Evolutionary conservation across 148 eudicot genomes (phyloP).

Genomic region (Fagopyrum tataricum): DNA sequence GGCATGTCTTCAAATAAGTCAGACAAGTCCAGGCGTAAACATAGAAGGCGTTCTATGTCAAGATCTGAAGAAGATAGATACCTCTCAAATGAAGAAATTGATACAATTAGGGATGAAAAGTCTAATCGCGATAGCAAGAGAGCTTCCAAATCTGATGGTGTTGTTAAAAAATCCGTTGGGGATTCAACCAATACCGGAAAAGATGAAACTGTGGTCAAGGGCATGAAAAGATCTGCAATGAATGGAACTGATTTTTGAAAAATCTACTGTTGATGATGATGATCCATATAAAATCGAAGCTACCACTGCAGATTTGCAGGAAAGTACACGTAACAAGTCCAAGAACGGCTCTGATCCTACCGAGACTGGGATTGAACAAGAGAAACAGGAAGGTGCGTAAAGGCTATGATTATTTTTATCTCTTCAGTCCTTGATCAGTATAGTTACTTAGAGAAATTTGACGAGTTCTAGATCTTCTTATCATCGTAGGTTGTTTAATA

Average conservation of each 20-base stretch:
- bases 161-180: conserved; percentile 16
- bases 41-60: conserved; percentile 51
- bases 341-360: conserved; percentile 14
- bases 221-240: conserved; percentile 14
- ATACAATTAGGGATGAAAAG: conserved; percentile 23
- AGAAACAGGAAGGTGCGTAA: not conserved
- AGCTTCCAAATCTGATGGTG: conserved; percentile 32
- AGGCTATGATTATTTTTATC: not conserved
- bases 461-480: not conserved
- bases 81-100: conserved; percentile 20
- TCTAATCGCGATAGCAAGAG: conserved; percentile 21
- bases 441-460: not conserved
- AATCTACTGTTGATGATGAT: conserved; percentile 19
- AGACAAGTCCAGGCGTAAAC: conserved; percentile 32
- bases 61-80: conserved; percentile 34
- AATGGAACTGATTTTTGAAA: conserved; percentile 19
- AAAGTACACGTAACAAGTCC: conserved; percentile 5
- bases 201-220: conserved; percentile 18
- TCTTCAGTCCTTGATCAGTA: not conserved
- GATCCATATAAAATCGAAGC: conserved; percentile 27
- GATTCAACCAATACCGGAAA: conserved; percentile 19
- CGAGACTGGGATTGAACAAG: conserved; percentile 13
- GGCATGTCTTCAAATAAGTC: conserved; percentile 34
- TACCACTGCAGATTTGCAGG: conserved; percentile 12
- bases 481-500: not conserved